A percentile compares a stretch with the other conserved stretches of the same genome.
phyloP scores from a whole-genome alignment of 2,329 filamentous ascomycete genomes.

The Xylaria sp. region DNA sequence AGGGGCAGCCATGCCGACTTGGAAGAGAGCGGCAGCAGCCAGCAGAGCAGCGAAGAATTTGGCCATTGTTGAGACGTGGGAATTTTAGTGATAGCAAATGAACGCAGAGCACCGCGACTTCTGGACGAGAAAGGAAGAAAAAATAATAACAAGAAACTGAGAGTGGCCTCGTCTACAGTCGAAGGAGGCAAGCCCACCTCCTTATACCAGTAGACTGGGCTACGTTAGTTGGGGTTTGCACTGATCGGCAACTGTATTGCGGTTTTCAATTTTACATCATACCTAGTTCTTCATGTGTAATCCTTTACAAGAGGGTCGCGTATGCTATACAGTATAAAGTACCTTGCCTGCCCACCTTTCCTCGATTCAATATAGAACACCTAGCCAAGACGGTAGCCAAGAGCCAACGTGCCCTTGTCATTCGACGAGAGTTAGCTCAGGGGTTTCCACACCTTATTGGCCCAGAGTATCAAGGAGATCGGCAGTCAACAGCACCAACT shows the following conservation, averaged over 20 bases:
- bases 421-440: constrained; percentile 21
- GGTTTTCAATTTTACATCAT: constrained; percentile 19
- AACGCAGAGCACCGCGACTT: constrained; percentile 30
- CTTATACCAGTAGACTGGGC: constrained; percentile 42
- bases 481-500: constrained; percentile 32
- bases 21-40: constrained; percentile 45
- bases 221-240: constrained; percentile 1
- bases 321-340: constrained; percentile 14
- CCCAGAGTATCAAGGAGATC: constrained; percentile 25
- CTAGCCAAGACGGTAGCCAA: constrained; percentile 26
- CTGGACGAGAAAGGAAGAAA: constrained; percentile 30
- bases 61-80: constrained; percentile 43
- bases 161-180: constrained; percentile 5
- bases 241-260: constrained; percentile 44
- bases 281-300: background rate
- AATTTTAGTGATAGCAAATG: constrained; percentile 24
- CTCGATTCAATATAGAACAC: constrained; percentile 18
- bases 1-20: constrained; percentile 45
- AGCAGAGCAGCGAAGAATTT: constrained; percentile 47
- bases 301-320: constrained; percentile 4
- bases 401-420: constrained; percentile 12
- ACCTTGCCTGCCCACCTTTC: constrained; percentile 6
- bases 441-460: constrained; percentile 28
- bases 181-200: constrained; percentile 29
- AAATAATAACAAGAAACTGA: constrained; percentile 16